Base-by-base conservation (phyloP, 2,329 filamentous ascomycete species). In the Aspergillus sp. region DNA sequence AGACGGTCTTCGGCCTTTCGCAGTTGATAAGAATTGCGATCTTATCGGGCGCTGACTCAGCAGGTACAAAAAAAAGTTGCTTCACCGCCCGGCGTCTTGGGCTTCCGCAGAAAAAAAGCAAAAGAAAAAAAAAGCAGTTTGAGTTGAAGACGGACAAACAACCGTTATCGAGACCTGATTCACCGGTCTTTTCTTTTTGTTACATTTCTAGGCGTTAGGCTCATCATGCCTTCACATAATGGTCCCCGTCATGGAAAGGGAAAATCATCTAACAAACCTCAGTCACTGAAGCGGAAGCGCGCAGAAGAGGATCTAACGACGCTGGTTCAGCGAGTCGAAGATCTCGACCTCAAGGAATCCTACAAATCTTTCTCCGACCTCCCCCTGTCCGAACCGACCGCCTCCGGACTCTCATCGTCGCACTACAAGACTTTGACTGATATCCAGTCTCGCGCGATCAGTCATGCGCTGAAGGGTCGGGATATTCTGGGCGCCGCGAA, bases 401-500 rank as follows among this genome's bases (percentile, higher is more conserved):
- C 85, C 36, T 84, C 84, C 20, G 95, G 95, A 55, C 86, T 99
- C 63, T 87, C 93, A 65, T 84, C 90, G 46, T 92, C 91, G 12
- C 92, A 98, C 75, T 99, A 94, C 80, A 90, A 93, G 71, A 88
- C 86, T 52, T 82, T 97, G 66, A 99, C 95, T 62, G 93, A 96
- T 65, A 91, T 99, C 69, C 95, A 99, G 79, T 85, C 89, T 52
- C 89, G 89, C 71, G 92, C 93, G n/a, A 89, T 99, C 60, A 92
- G 91, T 6, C 83, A 92, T 61, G 93, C 91, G 9, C 84, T 99
- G 63, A 90, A 96, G 75, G 91, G 91, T 58, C 81, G 82, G 59
- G 95, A 99, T 74, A 90, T 99, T 46, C 87, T 99, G 46, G 95
- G 93, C 47, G 95, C 95, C 5, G 95, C 95, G 46, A 97, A 96